Evolutionary conservation across 768 basidiomycete genomes (phyloP), one percentile per base, ranked within the genome.

Genomic region (Fistulinella prunicolor): DNA sequence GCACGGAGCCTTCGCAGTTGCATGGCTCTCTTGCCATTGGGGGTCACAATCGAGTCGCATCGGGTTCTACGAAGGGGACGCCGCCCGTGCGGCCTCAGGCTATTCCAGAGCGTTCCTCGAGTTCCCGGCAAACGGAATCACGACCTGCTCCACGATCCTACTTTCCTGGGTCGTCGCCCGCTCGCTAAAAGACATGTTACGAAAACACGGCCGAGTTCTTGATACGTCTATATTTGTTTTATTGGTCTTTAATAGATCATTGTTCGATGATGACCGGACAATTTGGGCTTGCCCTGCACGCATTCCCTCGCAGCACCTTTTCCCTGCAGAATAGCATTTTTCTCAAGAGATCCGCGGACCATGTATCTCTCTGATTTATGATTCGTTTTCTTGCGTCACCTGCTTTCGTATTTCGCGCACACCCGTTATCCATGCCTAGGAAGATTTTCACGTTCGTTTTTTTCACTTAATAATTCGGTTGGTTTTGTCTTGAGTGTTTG

Each of bases 281-380:
- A 9, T 59, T 48, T 36, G 46, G 38, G 42, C 28, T 46, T 44
- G 40, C 30, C 47, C 30, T 30, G 47, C 48, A 54, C 55, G 48
- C 36, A 19, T 47, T 46, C 37, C 29, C 38, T 38, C 19, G 36
- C 43, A 42, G 35, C 29, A 24, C 19, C 21, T 28, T 32, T 46
- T 55, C 17, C 21, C 12, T 38, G 21, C 38, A 36, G 36, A 49
- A 35, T 41, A 35, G 45, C 50, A 51, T 51, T 32, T 32, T 47
- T 42, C 21, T n/a, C 44, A 43, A 42, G 46, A 50, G 42, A 47
- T 49, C 52, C 48, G 45, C 30, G 64, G 66, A 68, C 62, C 37
- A 49, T 51, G 57, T 49, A 57, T 52, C 44, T 53, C 26, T 6
- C 41, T 68, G 64, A 63, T 53, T 59, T 66, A 68, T 66, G 55